Conservation (phyloP, 805 yeast genomes). For the Starmerella apicola region DNA sequence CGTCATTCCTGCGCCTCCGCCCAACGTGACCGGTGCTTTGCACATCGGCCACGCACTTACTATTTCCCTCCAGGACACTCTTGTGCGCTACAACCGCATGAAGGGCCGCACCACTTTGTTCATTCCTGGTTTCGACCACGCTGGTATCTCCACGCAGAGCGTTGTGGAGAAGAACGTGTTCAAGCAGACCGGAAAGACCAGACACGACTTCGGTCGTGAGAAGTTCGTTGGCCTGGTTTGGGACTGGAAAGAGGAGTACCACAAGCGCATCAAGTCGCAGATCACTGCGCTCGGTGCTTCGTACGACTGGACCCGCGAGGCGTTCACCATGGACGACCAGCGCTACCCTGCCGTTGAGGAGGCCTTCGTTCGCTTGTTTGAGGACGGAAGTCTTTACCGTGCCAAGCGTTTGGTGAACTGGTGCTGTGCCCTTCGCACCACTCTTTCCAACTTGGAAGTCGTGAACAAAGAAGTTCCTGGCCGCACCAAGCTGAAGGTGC, state of each 20-base stretch:
- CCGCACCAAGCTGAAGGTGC: slow-evolving; percentile 67
- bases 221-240: slow-evolving; percentile 77
- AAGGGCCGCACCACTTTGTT: slow-evolving; percentile 86
- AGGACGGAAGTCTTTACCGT: slow-evolving; percentile 91
- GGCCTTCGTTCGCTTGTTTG: slow-evolving; percentile 82
- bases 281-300: slow-evolving; percentile 86
- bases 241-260: slow-evolving; percentile 98
- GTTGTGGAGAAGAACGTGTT: slow-evolving; percentile 94
- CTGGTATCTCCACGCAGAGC: slow-evolving; percentile 97
- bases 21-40: slow-evolving; percentile 96
- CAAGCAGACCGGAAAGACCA: slow-evolving; percentile 75
- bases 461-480: slow-evolving; percentile 84
- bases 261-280: slow-evolving; percentile 70
- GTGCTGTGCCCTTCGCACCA: slow-evolving; percentile 90
- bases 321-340: slow-evolving; percentile 76
- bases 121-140: slow-evolving; percentile 96
- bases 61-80: slow-evolving; percentile 83
- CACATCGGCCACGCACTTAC: slow-evolving; percentile 98
- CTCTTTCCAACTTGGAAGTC: slow-evolving; percentile 90
- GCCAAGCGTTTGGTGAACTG: slow-evolving; percentile 89
- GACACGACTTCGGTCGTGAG: slow-evolving; percentile 94
- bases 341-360: slow-evolving; percentile 72
- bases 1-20: slow-evolving; percentile 97
- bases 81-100: slow-evolving; percentile 93
- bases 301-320: slow-evolving; percentile 91